Conservation (phyloP, 306 rosid species). For the Mucuna pruriens region DNA sequence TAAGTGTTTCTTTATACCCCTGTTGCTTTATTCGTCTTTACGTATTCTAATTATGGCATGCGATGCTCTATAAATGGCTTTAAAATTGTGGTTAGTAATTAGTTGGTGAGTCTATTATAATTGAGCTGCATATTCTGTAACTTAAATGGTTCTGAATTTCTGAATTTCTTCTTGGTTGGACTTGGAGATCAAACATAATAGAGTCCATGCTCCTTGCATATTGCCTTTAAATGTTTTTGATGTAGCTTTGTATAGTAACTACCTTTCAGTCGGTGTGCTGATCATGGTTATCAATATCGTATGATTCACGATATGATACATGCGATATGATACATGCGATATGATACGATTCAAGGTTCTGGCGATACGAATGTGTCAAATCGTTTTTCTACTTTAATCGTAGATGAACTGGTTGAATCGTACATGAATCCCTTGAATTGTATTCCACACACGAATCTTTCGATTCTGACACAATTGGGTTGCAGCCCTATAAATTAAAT, state of each 20-base stretch:
- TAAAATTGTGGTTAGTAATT: background rate
- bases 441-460: too few relatives aligned
- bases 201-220: background rate
- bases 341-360: too few relatives aligned
- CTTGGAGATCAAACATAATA: background rate
- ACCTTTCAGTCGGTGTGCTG: background rate
- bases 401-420: too few relatives aligned
- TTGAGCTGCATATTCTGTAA: background rate
- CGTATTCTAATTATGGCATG: background rate
- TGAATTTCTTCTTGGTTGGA: background rate
- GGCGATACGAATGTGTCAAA: too few relatives aligned
- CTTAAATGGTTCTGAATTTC: background rate
- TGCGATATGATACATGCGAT: too few relatives aligned
- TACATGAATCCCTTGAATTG: too few relatives aligned
- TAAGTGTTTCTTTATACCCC: conserved; percentile 36
- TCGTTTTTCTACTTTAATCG: too few relatives aligned
- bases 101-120: background rate
- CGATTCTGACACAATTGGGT: too few relatives aligned
- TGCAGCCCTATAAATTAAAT: too few relatives aligned
- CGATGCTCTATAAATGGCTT: background rate
- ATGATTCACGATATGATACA: too few relatives aligned
- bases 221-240: background rate
- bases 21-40: background rate
- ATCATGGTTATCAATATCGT: too few relatives aligned
- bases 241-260: background rate